Evolutionary conservation across 164 flowering plant species (phyloP).

Genomic region (Magnolia sinica): DNA sequence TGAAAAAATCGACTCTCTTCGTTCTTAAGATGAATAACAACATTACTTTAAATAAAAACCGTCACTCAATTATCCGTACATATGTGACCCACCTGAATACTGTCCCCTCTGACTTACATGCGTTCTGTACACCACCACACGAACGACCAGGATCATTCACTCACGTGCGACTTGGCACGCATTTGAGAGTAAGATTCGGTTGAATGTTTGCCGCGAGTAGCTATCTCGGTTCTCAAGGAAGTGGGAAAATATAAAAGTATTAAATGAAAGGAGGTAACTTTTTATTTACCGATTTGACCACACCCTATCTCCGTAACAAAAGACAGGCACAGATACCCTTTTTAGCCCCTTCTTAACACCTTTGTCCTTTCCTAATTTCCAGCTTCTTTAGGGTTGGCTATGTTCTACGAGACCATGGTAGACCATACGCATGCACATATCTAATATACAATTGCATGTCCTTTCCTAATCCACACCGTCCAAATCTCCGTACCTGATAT

Average conservation of each 20-base stretch:
- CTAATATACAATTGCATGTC: too few relatives aligned
- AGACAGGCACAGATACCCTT: neutral
- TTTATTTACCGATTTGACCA: slow-evolving; percentile 43
- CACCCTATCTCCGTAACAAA: slow-evolving; percentile 14
- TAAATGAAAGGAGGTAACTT: neutral
- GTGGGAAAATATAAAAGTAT: neutral
- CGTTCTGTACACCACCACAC: too few relatives aligned
- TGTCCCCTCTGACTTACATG: too few relatives aligned
- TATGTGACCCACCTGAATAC: too few relatives aligned
- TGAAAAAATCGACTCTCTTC: too few relatives aligned
- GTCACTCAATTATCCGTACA: too few relatives aligned
- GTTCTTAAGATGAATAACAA: too few relatives aligned
- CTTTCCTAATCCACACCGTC: neutral
- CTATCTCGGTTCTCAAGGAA: neutral
- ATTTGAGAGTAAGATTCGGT: too few relatives aligned
- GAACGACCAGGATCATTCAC: too few relatives aligned
- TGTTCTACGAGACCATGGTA: neutral
- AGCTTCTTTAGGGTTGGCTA: slow-evolving; percentile 4
- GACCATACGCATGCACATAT: too few relatives aligned
- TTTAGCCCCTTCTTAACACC: slow-evolving; percentile 17
- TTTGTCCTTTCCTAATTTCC: slow-evolving; percentile 38
- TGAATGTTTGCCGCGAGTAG: neutral
- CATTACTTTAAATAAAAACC: too few relatives aligned
- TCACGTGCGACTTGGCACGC: too few relatives aligned
- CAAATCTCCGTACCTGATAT: neutral